Evolutionary conservation across 352 stramenopile genomes (phyloP), one percentile per base, ranked within the genome.

Genomic region (Phytophthora niederhauseri): DNA sequence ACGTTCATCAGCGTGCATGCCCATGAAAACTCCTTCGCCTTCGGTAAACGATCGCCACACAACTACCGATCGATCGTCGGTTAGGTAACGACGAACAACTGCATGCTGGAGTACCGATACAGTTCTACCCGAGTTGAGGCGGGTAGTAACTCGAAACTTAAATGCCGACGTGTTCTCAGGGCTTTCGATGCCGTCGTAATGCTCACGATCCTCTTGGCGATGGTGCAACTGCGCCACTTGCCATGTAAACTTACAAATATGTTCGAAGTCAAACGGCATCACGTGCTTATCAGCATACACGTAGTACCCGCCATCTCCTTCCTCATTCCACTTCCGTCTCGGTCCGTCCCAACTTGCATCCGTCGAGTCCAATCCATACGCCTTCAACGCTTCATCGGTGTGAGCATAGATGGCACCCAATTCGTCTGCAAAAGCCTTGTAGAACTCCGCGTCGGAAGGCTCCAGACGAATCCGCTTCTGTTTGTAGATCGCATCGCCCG

Each of bases 1-100:
- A 14, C 20, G 28, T 43, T 73, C 66, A 49, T 73, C 66, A 4
- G 66, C 53, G 15, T 73, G 66, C 66, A 73, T 73, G 5, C 64
- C 64, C 3, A 31, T 26, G 38, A 67, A 72, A 19, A 72, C 53
- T 2, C 64, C 64, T 24, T 72, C 64, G 2, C 64, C 64, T 54
- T 72, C 64, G 6, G 38, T 48, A 24, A 72, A 62, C 20, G 57
- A 67, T 24, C 64, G 19, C 64, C 64, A 72, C 20, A 67, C 51
- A 8, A 62, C 20, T 5, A 62, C 45, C 15, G 43, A 62, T 6
- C 57, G 64, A 30, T 46, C 56, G 4, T 57, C 31, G 51, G 24
- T 7, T 17, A 54, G n/a, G 22, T 62, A 72, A 2, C 57, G 49
- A 34, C 57, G 64, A 57, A 28, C 19, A n/a, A 57, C 50, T 22